Conservation (phyloP, 441 rosid genomes). For the Pelargonium fulgidum region DNA sequence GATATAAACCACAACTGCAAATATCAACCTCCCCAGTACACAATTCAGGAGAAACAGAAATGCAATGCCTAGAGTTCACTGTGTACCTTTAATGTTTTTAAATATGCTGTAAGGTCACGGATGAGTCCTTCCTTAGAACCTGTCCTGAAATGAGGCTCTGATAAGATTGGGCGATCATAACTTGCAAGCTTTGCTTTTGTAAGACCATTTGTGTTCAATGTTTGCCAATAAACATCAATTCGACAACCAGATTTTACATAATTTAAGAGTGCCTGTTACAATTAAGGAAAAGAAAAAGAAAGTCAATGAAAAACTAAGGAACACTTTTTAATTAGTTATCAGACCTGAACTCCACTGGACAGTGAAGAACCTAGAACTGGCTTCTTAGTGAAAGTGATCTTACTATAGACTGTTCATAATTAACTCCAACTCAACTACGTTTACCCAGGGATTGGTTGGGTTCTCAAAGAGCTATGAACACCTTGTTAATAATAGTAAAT, state of each 20-base stretch:
- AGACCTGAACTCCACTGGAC: slow-evolving; percentile 1
- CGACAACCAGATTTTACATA: slow-evolving; percentile 45
- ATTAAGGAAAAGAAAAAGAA: slow-evolving; percentile 18
- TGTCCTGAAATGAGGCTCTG: slow-evolving; percentile 46
- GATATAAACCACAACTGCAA: neutral
- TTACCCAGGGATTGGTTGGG: neutral
- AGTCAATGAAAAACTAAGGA: slow-evolving; percentile 18
- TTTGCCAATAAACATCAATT: slow-evolving; percentile 55
- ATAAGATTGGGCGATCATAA: slow-evolving; percentile 42
- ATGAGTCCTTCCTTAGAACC: slow-evolving; percentile 52
- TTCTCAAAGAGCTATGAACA: neutral
- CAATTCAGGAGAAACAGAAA: neutral
- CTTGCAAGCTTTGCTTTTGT: slow-evolving; percentile 61
- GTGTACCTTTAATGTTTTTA: slow-evolving; percentile 60
- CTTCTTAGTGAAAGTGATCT: too few species aligned
- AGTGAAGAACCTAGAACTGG: neutral
- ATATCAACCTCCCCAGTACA: neutral
- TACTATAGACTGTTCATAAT: too few species aligned
- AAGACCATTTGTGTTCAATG: slow-evolving; percentile 46
- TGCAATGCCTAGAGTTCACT: slow-evolving; percentile 1
- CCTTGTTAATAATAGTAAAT: neutral
- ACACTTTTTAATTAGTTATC: slow-evolving; percentile 8
- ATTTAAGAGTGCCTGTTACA: slow-evolving; percentile 53
- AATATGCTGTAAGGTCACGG: slow-evolving; percentile 57
- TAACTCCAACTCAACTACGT: too few species aligned